Conservation (phyloP, 2,329 filamentous ascomycete genomes). For the Fusarium bulbicola region DNA sequence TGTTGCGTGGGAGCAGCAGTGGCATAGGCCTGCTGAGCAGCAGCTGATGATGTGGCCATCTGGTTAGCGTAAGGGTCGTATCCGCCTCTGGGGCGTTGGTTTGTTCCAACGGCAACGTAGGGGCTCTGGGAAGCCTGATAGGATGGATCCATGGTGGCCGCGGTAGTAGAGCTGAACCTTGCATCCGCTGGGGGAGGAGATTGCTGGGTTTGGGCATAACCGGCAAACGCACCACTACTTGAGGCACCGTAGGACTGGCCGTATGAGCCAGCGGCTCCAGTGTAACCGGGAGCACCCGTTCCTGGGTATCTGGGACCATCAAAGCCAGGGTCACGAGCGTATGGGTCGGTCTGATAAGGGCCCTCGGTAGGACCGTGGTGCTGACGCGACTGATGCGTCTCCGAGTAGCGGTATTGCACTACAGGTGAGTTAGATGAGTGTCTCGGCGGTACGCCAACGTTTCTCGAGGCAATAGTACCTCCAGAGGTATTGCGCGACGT, state of each 20-base stretch:
- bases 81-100: conserved; percentile 44
- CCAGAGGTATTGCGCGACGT: conserved; percentile 62
- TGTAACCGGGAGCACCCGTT: conserved; percentile 60
- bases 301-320: conserved; percentile 60
- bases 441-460: conserved; percentile 58
- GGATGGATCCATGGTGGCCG: conserved; percentile 46
- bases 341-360: conserved; percentile 48
- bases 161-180: conserved; percentile 45
- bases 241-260: conserved; percentile 43
- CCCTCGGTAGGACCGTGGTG: conserved; percentile 57
- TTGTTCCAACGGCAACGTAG: conserved; percentile 50
- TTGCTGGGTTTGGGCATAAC: conserved; percentile 47
- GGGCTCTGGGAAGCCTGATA: conserved; percentile 45
- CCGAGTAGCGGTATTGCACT: conserved; percentile 67
- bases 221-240: conserved; percentile 45
- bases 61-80: conserved; percentile 48
- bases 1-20: conserved; percentile 45
- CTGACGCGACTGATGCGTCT: conserved; percentile 59
- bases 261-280: conserved; percentile 53
- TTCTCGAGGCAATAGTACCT: conserved; percentile 67
- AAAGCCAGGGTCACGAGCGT: conserved; percentile 54
- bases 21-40: conserved; percentile 47
- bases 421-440: conserved; percentile 66
- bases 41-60: conserved; percentile 43
- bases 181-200: conserved; percentile 46